Percentiles rank a stretch among this genome's conserved stretches.
Evolutionary conservation across 306 rosid genomes (phyloP).

Genomic region (Canavalia ensiformis): DNA sequence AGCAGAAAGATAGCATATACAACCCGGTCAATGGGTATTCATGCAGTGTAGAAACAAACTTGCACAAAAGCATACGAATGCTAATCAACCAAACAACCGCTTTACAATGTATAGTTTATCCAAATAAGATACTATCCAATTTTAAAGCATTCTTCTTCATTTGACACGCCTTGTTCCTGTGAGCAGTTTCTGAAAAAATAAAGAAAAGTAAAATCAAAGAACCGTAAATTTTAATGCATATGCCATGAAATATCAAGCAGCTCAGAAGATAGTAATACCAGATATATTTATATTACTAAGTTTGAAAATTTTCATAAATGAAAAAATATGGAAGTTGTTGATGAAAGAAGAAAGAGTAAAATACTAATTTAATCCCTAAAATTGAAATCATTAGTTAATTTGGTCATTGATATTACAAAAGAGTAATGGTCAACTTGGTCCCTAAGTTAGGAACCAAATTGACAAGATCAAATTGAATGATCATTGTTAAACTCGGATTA

Average conservation of each 20-base stretch:
- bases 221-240: background rate
- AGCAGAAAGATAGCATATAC: constrained; percentile 18
- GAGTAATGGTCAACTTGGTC: background rate
- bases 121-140: constrained; percentile 34
- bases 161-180: constrained; percentile 34
- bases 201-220: background rate
- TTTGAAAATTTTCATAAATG: background rate
- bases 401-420: background rate
- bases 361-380: background rate
- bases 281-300: background rate
- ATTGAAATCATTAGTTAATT: background rate
- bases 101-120: constrained; percentile 43
- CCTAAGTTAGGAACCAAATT: background rate
- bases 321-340: background rate
- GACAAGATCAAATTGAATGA: background rate
- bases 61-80: constrained; percentile 39
- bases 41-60: constrained; percentile 38
- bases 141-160: constrained; percentile 37
- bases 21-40: constrained; percentile 43
- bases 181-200: constrained; percentile 43
- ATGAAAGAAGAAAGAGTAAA: background rate
- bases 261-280: background rate
- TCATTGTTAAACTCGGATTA: background rate
- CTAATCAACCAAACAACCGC: constrained; percentile 40
- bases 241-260: background rate